phyloP scores from a whole-genome alignment of 2,329 filamentous ascomycete genomes.

The Didymella pomorum region DNA sequence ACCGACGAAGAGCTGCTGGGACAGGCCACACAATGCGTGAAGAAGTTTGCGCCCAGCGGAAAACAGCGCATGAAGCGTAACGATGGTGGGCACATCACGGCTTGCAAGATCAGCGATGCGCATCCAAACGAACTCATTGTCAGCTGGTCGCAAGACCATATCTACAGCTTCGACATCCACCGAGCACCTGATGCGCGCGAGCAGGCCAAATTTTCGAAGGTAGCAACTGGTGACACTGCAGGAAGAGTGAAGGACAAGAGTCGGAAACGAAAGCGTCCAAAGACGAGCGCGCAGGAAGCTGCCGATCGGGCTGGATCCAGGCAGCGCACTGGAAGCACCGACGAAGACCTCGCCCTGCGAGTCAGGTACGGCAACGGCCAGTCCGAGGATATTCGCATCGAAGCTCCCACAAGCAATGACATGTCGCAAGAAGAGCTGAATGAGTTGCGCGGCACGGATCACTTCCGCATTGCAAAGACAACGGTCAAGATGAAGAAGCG shows the following conservation, averaged over 20 bases:
- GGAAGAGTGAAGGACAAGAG: constrained; percentile 41
- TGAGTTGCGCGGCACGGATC: constrained; percentile 62
- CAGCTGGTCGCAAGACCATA: constrained; percentile 72
- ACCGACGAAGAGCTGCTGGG: constrained; percentile 63
- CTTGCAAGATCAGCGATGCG: constrained; percentile 74
- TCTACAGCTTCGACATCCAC: constrained; percentile 72
- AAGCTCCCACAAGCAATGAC: constrained; percentile 39
- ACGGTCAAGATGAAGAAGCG: constrained; percentile 63
- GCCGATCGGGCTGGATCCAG: constrained; percentile 57
- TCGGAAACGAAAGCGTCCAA: constrained; percentile 66
- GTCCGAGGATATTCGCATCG: constrained; percentile 64
- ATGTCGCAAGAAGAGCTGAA: constrained; percentile 53
- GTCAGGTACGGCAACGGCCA: constrained; percentile 68
- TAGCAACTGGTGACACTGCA: constrained; percentile 24
- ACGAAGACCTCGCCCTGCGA: constrained; percentile 60
- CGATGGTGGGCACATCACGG: constrained; percentile 71
- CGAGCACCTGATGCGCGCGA: constrained; percentile 65
- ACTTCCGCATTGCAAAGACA: constrained; percentile 64
- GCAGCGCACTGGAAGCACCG: constrained; percentile 57
- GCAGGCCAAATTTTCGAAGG: constrained; percentile 30
- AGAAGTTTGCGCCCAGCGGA: constrained; percentile 70
- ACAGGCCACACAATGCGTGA: constrained; percentile 70
- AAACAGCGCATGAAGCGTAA: constrained; percentile 60
- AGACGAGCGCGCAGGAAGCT: constrained; percentile 50
- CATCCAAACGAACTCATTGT: constrained; percentile 73